These are phyloP conservation scores for Ambrosiella xylebori DNA, from an alignment of 2,329 filamentous ascomycete species.

Conservation along the genomic window DNA sequence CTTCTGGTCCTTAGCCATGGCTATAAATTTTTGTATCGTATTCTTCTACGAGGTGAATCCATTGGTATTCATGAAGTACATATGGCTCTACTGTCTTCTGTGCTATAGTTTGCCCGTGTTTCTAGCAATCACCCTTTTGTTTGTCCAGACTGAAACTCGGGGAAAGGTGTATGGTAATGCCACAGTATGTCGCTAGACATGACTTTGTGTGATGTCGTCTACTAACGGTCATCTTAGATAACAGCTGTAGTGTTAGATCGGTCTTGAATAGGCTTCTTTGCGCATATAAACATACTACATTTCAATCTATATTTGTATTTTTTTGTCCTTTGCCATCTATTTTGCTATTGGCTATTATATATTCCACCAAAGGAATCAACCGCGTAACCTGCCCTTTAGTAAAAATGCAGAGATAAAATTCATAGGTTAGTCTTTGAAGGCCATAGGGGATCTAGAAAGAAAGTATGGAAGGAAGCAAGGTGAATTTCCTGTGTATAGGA, in stretches of 20 bases:
- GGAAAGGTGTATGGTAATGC: conserved; percentile 37
- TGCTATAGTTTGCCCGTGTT: conserved; percentile 58
- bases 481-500: background rate
- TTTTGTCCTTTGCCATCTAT: conserved; percentile 37
- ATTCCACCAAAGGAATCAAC: conserved; percentile 38
- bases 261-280: conserved; percentile 33
- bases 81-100: conserved; percentile 50
- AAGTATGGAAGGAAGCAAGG: conserved; percentile 16
- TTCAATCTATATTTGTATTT: conserved; percentile 42
- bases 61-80: conserved; percentile 53
- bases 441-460: conserved; percentile 20
- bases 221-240: background rate
- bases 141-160: conserved; percentile 27
- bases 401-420: conserved; percentile 14
- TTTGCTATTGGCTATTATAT: conserved; percentile 41
- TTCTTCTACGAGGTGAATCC: conserved; percentile 43
- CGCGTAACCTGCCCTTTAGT: conserved; percentile 29
- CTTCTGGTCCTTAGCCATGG: conserved; percentile 68
- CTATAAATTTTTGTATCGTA: conserved; percentile 60
- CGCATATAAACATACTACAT: conserved; percentile 46
- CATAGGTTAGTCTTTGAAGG: conserved; percentile 17
- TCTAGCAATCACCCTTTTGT: conserved; percentile 47
- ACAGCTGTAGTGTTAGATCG: conserved; percentile 48
- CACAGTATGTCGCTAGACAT: conserved; percentile 26
- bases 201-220: conserved; percentile 1